Percentiles rank a stretch among this genome's conserved stretches.
Evolutionary conservation across 495 filamentous ascomycete species (phyloP).

Genomic region (Xanthoparmelia taractica): DNA sequence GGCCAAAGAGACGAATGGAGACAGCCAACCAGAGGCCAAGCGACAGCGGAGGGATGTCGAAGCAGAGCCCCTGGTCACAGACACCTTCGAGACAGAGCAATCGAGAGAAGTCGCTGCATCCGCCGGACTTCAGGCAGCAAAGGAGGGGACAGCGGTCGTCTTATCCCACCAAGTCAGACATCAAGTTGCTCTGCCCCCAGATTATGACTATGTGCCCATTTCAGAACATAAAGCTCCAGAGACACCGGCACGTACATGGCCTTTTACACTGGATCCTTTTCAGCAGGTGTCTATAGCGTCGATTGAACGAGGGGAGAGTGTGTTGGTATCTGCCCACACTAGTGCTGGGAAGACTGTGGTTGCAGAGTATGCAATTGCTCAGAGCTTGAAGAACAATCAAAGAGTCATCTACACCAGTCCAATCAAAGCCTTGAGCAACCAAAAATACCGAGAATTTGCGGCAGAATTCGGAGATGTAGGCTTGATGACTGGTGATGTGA

Average conservation of each 20-base stretch:
- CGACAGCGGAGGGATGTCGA: constrained; percentile 65
- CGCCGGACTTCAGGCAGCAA: constrained; percentile 66
- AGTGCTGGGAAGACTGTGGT: constrained; percentile 97
- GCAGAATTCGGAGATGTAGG: constrained; percentile 96
- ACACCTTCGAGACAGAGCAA: constrained; percentile 93
- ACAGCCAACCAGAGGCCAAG: constrained; percentile 54
- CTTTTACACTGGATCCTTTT: constrained; percentile 93
- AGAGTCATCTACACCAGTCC: constrained; percentile 98
- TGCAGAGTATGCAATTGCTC: constrained; percentile 96
- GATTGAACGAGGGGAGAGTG: constrained; percentile 90
- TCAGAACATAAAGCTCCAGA: constrained; percentile 81
- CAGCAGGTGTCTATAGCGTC: constrained; percentile 87
- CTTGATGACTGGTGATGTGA: constrained; percentile 97
- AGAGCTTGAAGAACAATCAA: constrained; percentile 93
- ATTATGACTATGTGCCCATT: constrained; percentile 88
- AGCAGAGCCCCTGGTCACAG: constrained; percentile 77
- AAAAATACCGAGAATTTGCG: constrained; percentile 94
- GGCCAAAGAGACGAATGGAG: constrained; percentile 19
- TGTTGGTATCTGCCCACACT: constrained; percentile 93
- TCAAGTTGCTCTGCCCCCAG: constrained; percentile 88
- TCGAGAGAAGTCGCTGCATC: constrained; percentile 78
- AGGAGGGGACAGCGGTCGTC: constrained; percentile 60
- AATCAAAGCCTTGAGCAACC: constrained; percentile 96
- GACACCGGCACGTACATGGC: constrained; percentile 71
- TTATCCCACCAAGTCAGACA: constrained; percentile 96